phyloP scores from a whole-genome alignment of 495 filamentous ascomycete species.

The Xylaria nigripes region DNA sequence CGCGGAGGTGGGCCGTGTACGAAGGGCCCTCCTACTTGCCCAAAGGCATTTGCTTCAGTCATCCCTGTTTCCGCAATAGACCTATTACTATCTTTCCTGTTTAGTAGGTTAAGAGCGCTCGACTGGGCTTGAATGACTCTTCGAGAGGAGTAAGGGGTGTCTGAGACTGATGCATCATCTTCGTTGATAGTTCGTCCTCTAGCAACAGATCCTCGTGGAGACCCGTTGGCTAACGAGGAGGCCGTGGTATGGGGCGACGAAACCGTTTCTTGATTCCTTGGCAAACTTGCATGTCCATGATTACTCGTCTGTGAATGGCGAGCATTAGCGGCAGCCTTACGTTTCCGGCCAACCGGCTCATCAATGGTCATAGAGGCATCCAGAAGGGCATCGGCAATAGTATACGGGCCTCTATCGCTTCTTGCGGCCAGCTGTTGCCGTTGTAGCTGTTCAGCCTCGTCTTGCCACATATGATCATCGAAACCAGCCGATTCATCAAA shows the following conservation, averaged over 20 bases:
- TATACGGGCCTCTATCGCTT: slow-evolving; percentile 49
- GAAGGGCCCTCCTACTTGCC: slow-evolving; percentile 70
- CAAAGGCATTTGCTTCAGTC: slow-evolving; percentile 70
- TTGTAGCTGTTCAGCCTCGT: slow-evolving; percentile 31
- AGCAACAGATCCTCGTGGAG: slow-evolving; percentile 22
- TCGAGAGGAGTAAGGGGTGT: slow-evolving; percentile 33
- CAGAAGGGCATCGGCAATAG: slow-evolving; percentile 81
- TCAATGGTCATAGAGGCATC: slow-evolving; percentile 90
- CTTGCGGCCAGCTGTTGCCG: slow-evolving; percentile 15
- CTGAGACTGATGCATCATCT: slow-evolving; percentile 29
- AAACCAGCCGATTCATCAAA: slow-evolving; percentile 65
- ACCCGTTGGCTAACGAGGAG: slow-evolving; percentile 17
- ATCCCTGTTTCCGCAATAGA: slow-evolving; percentile 77
- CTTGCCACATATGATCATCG: slow-evolving; percentile 31
- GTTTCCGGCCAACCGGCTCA: slow-evolving; percentile 49
- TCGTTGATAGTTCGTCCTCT: slow-evolving; percentile 21
- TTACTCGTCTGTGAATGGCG: slow-evolving; percentile 41
- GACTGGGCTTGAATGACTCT: slow-evolving; percentile 50
- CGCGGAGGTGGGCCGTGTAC: slow-evolving; percentile 29
- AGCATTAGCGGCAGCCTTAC: slow-evolving; percentile 46
- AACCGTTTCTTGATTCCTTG: slow-evolving; percentile 24
- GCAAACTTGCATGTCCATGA: slow-evolving; percentile 31
- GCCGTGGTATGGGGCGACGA: slow-evolving; percentile 20
- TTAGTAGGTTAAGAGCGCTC: slow-evolving; percentile 78
- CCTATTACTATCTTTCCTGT: slow-evolving; percentile 69